A percentile compares a stretch with the other conserved stretches of the same genome.
Evolutionary conservation across 192 early-diverging fungal species (phyloP).

Genomic region (Entomortierella chlamydospora): DNA sequence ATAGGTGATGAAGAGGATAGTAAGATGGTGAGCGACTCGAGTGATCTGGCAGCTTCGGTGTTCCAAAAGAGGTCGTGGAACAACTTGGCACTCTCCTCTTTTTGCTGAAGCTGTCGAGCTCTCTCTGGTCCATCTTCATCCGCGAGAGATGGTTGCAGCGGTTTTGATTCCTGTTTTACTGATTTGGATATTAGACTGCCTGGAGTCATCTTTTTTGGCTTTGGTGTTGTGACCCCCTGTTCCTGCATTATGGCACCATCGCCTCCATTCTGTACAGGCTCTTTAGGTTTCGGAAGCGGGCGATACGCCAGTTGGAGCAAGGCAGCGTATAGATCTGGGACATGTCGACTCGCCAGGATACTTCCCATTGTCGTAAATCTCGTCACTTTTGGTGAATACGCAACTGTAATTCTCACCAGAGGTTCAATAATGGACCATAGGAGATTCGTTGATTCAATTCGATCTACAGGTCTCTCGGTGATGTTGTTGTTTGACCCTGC

Average conservation of each 20-base stretch:
- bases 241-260: not conserved
- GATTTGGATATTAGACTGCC: constrained; percentile 10
- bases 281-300: constrained; percentile 59
- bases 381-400: constrained; percentile 22
- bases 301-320: constrained; percentile 77
- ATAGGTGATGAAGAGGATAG: constrained; percentile 65
- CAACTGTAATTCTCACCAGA: constrained; percentile 35
- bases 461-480: constrained; percentile 2
- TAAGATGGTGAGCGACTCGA: constrained; percentile 76
- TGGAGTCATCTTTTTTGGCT: constrained; percentile 15
- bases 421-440: constrained; percentile 44
- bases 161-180: not conserved
- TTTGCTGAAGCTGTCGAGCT: constrained; percentile 25
- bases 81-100: constrained; percentile 54
- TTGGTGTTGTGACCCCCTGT: not conserved
- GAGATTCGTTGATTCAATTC: not conserved
- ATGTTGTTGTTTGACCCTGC: not conserved
- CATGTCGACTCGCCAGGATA: constrained; percentile 65
- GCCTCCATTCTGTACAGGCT: too few relatives aligned
- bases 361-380: constrained; percentile 67
- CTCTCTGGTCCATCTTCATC: not conserved
- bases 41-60: constrained; percentile 62
- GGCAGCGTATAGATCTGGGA: constrained; percentile 74
- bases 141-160: not conserved
- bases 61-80: constrained; percentile 54